These are phyloP conservation scores for Eimeria necatrix DNA, from an alignment of 169 alveolate genomes.

Conservation along the genomic window DNA sequence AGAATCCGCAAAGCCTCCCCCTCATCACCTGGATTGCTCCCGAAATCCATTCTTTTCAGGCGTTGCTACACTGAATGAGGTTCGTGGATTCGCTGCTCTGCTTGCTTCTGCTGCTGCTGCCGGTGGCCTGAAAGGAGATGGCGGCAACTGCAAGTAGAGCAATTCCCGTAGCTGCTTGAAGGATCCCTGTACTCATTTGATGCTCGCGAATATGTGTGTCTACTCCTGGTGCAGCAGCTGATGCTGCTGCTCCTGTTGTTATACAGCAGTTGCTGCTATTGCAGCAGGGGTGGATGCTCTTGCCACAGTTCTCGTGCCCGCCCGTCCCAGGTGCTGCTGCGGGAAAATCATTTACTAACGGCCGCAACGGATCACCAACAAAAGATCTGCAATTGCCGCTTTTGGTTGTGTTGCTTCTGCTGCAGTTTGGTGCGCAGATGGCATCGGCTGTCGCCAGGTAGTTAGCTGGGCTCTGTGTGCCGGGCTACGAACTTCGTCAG, in stretches of 20 bases:
- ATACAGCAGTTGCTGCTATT: background rate
- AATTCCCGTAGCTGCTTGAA: background rate
- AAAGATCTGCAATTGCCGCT: background rate
- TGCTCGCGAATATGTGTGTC: background rate
- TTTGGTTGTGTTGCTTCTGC: background rate
- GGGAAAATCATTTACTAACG: background rate
- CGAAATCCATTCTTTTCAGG: constrained; percentile 9
- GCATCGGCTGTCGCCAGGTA: background rate
- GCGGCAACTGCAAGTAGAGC: too few relatives aligned
- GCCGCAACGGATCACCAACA: background rate
- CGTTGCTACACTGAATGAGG: background rate
- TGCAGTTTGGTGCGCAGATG: background rate
- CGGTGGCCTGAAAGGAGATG: background rate
- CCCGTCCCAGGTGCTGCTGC: background rate
- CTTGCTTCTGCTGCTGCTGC: constrained; percentile 19
- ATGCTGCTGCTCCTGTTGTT: background rate
- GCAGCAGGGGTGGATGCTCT: background rate
- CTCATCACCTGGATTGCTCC: background rate
- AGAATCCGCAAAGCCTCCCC: constrained; percentile 39
- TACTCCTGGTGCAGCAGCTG: background rate
- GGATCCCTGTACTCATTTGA: background rate
- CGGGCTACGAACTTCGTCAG: too few relatives aligned
- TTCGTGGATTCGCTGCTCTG: background rate
- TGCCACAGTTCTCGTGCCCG: background rate
- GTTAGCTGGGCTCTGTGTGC: too few relatives aligned